Evolutionary conservation across 2,329 filamentous ascomycete species (phyloP), one percentile per base, ranked within the genome.

Genomic region (Penicillium sp.): DNA sequence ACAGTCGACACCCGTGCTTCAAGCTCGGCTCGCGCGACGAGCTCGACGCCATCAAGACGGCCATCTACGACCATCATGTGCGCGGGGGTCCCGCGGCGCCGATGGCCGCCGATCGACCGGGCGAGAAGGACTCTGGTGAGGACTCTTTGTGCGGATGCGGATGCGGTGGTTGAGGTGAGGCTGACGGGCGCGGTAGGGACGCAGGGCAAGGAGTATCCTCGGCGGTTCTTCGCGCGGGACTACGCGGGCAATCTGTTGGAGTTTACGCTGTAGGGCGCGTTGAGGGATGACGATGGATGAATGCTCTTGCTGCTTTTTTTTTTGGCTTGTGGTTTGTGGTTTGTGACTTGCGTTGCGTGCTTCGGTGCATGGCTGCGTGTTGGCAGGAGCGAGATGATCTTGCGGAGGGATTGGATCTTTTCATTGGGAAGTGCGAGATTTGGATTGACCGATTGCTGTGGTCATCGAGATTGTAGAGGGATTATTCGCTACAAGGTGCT

Each of bases 141-240:
- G 55, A 23, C n/a, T n/a, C n/a, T n/a, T n/a, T n/a, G n/a, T n/a
- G 21, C 7, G 7, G 21, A 23, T 23, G 21, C 7, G 21, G 11
- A 11, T 7, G 7, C 21, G 21, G 11, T 23, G n/a, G n/a, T 23
- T 23, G 21, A 23, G 21, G 21, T 11, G 21, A 23, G 7, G 21
- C 21, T 23, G 21, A 23, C 11, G 7, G 15, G 14, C 3, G 7
- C 17, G 16, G n/a, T 34, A 74, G 73, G 77, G 2, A 61, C 68
- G 0, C 66, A 77, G 52, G 78, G 77, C 0, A 72, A 74, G 1
- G 80, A 83, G 57, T 82, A 80, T 51, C 79, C 80, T 0, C 68
- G 63, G 23, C 68, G 80, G 10, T 84, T 84, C 58, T 84, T 84
- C 58, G 79, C 77, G 1, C 70, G 77, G 41, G 76, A 79, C 48